A percentile compares a stretch with the other conserved stretches of the same genome.
These are phyloP conservation scores for Debaryomyces tyrocola DNA, from an alignment of 805 yeast genomes.

Conservation along the genomic window DNA sequence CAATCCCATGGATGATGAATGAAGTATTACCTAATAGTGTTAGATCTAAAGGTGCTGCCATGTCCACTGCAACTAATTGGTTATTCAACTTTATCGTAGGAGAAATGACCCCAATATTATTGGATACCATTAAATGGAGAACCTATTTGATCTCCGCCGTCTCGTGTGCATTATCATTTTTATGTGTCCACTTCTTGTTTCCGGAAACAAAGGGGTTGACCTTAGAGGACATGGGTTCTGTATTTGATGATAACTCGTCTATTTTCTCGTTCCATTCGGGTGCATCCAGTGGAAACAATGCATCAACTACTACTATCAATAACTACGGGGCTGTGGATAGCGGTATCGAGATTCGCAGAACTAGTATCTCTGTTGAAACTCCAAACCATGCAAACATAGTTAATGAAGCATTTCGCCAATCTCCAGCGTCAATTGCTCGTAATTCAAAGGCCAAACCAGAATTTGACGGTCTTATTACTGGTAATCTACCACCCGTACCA, in stretches of 20 bases:
- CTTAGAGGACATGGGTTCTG: constrained; percentile 88
- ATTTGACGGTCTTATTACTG: constrained; percentile 30
- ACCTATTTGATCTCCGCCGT: constrained; percentile 79
- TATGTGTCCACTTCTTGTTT: constrained; percentile 68
- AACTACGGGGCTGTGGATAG: constrained; percentile 16
- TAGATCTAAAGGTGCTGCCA: constrained; percentile 86
- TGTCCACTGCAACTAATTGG: constrained; percentile 93
- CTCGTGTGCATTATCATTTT: constrained; percentile 71
- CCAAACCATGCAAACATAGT: not conserved
- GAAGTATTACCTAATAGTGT: constrained; percentile 84
- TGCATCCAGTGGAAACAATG: constrained; percentile 6
- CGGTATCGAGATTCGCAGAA: constrained; percentile 16
- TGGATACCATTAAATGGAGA: constrained; percentile 75
- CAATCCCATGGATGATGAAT: constrained; percentile 89
- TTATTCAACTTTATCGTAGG: constrained; percentile 90
- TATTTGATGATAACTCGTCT: constrained; percentile 66
- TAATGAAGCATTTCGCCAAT: constrained; percentile 21
- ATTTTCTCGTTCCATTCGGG: constrained; percentile 43
- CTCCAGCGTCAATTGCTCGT: constrained; percentile 47
- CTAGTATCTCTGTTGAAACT: constrained; percentile 11
- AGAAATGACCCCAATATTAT: constrained; percentile 83
- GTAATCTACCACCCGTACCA: constrained; percentile 21
- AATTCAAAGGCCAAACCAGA: constrained; percentile 37
- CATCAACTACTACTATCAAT: not conserved
- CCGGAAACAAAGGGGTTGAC: constrained; percentile 92